Percentiles rank a stretch among this genome's conserved stretches.
Conservation (phyloP, 208 protist species). For the Leishmania gerbilli region DNA sequence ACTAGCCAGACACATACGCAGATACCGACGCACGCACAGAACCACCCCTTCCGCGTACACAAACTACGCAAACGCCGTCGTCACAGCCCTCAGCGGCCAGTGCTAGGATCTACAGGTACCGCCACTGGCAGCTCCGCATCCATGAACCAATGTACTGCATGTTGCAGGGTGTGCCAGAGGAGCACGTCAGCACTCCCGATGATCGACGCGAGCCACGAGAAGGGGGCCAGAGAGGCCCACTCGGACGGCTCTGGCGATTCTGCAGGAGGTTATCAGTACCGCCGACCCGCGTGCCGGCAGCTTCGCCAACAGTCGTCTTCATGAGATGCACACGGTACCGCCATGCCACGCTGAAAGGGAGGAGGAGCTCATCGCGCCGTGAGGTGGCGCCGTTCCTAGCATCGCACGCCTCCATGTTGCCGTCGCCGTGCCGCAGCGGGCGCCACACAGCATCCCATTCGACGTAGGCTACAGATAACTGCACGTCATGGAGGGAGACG, state of each 20-base stretch:
- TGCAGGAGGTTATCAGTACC: not conserved
- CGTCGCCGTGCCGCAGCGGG: not conserved
- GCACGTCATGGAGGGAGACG: constrained; percentile 24
- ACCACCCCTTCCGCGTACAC: not conserved
- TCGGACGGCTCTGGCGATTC: not conserved
- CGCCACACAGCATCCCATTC: constrained; percentile 8
- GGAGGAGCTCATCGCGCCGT: not conserved
- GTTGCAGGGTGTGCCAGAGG: not conserved
- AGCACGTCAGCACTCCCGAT: not conserved
- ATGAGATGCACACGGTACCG: constrained; percentile 15
- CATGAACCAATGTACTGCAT: constrained; percentile 20
- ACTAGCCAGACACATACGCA: not conserved
- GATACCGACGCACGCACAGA: not conserved
- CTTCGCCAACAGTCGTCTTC: not conserved
- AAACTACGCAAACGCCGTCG: not conserved
- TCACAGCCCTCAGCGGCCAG: not conserved
- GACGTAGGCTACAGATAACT: constrained; percentile 17
- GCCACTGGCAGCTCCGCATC: constrained; percentile 19
- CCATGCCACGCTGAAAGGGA: constrained; percentile 9
- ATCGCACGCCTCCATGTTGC: not conserved
- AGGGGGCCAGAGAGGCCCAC: not conserved
- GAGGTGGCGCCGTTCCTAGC: not conserved
- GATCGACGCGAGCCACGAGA: not conserved
- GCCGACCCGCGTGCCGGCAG: not conserved
- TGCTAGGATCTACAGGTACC: not conserved